phyloP scores from a whole-genome alignment of 768 basidiomycete genomes.

The Xerocomus potaroensis region DNA sequence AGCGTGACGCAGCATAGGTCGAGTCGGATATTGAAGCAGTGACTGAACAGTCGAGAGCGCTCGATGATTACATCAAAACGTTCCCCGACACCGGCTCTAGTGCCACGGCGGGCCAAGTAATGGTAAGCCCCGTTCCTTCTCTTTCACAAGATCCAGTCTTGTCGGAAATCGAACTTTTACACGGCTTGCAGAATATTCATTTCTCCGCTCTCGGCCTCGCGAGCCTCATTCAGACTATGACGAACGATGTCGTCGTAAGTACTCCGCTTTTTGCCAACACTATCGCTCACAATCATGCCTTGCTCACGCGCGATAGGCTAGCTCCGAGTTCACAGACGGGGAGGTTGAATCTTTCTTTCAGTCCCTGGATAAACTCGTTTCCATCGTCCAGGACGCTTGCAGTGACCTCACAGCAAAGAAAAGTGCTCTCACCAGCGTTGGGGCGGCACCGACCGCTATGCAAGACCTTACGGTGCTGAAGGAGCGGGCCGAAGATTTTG shows the following conservation, averaged over 20 bases:
- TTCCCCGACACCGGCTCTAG: not conserved
- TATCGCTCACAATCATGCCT: not conserved
- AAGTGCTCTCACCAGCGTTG: rapidly evolving
- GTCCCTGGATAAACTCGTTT: rapidly evolving
- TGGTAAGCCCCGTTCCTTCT: not conserved
- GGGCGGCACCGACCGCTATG: rapidly evolving
- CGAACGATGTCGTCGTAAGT: not conserved
- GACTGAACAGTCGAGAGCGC: rapidly evolving
- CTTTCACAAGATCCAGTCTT: not conserved
- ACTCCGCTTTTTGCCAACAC: not conserved
- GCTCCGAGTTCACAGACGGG: not conserved
- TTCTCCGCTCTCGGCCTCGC: rapidly evolving
- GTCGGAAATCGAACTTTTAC: not conserved
- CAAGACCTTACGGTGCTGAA: not conserved
- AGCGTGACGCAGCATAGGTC: constrained; percentile 1
- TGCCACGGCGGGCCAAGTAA: not conserved
- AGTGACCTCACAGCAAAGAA: not conserved
- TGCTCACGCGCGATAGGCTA: not conserved
- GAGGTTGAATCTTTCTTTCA: not conserved
- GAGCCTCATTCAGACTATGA: rapidly evolving
- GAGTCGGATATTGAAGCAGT: not conserved
- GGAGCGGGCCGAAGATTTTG: rapidly evolving
- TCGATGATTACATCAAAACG: not conserved
- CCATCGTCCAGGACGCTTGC: not conserved
- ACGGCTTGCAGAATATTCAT: not conserved